A percentile compares a stretch with the other conserved stretches of the same genome.
These are phyloP conservation scores for Umbelopsis isabellina DNA, from an alignment of 192 early-diverging fungal species.

Conservation along the genomic window DNA sequence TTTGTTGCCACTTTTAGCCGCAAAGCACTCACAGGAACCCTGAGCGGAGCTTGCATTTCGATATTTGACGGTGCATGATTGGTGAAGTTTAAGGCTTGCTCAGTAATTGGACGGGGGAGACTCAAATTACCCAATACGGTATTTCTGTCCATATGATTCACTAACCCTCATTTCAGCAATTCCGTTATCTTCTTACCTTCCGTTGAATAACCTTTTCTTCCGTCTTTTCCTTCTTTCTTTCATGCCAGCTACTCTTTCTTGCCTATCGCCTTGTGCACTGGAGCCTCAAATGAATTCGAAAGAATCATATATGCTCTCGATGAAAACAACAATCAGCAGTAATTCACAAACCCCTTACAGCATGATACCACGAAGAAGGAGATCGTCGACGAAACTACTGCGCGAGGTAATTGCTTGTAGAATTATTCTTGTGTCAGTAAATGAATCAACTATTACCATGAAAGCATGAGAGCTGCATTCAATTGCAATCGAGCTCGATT, in stretches of 20 bases:
- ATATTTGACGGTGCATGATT: not conserved
- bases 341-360: not conserved
- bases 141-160: conserved; percentile 13
- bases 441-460: not conserved
- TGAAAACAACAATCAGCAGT: conserved; percentile 3
- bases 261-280: not conserved
- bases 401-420: conserved; percentile 1
- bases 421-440: not conserved
- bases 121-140: not conserved
- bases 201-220: conserved; percentile 9
- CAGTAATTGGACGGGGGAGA: not conserved
- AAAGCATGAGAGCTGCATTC: too few species aligned
- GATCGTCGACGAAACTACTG: conserved; percentile 6
- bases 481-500: not conserved
- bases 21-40: not conserved
- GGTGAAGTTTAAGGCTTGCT: not conserved
- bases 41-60: not conserved
- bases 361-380: conserved; percentile 12
- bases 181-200: conserved; percentile 18
- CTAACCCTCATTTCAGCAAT: not conserved
- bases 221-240: conserved; percentile 4
- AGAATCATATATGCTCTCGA: conserved; percentile 4
- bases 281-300: not conserved
- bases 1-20: not conserved
- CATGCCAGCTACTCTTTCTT: not conserved